Conservation (phyloP, 2,329 filamentous ascomycete species). For the Verticillium isaacii region DNA sequence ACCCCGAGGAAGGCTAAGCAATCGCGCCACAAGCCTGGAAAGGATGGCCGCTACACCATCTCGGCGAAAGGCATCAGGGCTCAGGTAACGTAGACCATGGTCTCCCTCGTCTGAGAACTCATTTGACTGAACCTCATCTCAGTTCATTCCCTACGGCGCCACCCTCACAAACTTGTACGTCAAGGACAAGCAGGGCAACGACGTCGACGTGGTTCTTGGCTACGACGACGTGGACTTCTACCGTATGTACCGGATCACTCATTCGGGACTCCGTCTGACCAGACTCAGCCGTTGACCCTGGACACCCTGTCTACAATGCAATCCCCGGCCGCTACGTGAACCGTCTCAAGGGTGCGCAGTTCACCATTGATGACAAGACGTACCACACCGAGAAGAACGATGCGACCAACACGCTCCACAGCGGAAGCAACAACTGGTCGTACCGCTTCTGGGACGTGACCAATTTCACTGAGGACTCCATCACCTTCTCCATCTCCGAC, state of each 20-base stretch:
- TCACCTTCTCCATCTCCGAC: slow-evolving; percentile 63
- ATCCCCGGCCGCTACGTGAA: slow-evolving; percentile 62
- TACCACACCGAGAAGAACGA: slow-evolving; percentile 52
- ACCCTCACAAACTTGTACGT: slow-evolving; percentile 59
- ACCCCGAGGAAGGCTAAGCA: neutral
- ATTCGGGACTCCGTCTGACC: neutral
- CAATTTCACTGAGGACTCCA: slow-evolving; percentile 46
- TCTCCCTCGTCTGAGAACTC: neutral
- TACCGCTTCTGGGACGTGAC: slow-evolving; percentile 59
- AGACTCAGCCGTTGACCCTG: slow-evolving; percentile 32
- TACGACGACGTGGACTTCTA: slow-evolving; percentile 59
- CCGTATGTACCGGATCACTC: slow-evolving; percentile 22
- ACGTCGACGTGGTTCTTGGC: slow-evolving; percentile 59
- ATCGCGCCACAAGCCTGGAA: slow-evolving; percentile 14
- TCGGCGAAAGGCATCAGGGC: slow-evolving; percentile 27
- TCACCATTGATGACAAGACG: slow-evolving; percentile 47
- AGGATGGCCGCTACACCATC: slow-evolving; percentile 29
- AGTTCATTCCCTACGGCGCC: slow-evolving; percentile 56
- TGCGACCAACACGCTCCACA: slow-evolving; percentile 50
- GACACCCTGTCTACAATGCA: slow-evolving; percentile 57
- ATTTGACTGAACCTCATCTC: slow-evolving; percentile 17
- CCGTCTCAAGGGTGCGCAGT: slow-evolving; percentile 55
- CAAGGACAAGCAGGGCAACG: slow-evolving; percentile 55
- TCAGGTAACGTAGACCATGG: slow-evolving; percentile 34
- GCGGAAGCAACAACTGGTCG: slow-evolving; percentile 57